Base-by-base conservation (phyloP, 2,329 filamentous ascomycete species). In the Arachnomyces sp. region DNA sequence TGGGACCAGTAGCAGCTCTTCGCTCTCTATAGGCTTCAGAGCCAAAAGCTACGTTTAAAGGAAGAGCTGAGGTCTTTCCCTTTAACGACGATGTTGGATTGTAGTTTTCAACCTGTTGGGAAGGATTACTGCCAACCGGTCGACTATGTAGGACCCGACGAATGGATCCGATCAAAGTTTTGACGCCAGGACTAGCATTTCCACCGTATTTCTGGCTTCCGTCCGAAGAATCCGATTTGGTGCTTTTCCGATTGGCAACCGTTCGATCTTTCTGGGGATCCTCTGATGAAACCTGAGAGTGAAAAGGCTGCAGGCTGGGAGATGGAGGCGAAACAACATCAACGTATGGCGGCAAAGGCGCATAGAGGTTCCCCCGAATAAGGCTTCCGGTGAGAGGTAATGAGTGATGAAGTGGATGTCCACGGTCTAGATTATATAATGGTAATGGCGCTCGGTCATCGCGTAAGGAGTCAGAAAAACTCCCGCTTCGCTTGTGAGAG, bases 91-190 rank as follows among this genome's bases (percentile, higher is more conserved):
- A 60, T 14, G 52, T 55, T 28, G 53, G 57, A 42, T 51, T 52
- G 37, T 52, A 57, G 31, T 54, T 58, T 16, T 60, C 61, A 31
- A 56, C 55, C 13, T 59, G 56, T 14, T 62, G 60, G 12, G 61
- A 59, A 37, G 59, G 48, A 25, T 25, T 25, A 9, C 5, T 25
- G 5, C 5, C 5, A 5, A 25, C 21, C 9, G 71, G 66, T 39
- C 67, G 67, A 11, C 73, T 86, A 57, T 86, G 86, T 36, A 95
- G 62, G 4, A 82, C 89, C 47, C 87, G 80, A 13, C 88, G 83
- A 29, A 96, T 85, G 46, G 85, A 90, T 5, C 88, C 85, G 37
- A 98, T 74, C 0, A 96, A 75, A 51, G 81, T 92, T 61, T 82
- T 89, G 73, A 95, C 86, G 2, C 85, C 86, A 25, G 84, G 82